Base-by-base conservation (phyloP, 1,139 yeast genomes). In the Yamadazyma membranifaciens region DNA sequence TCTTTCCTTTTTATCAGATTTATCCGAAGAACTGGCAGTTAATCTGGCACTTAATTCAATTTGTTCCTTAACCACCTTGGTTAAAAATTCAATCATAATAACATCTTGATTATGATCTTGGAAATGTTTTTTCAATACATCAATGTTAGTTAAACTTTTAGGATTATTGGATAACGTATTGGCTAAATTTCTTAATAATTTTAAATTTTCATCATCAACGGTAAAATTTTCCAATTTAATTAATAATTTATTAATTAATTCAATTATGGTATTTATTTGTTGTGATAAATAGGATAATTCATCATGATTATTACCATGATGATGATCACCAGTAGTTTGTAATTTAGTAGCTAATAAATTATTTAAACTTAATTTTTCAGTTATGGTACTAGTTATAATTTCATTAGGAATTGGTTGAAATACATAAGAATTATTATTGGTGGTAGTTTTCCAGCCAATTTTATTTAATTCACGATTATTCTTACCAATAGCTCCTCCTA, bases 41-140 rank as follows among this genome's bases (percentile, higher is more conserved):
- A 87, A 75, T 61, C 86, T 80, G 36, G 89, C 83, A 57, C 89
- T 81, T 56, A 85, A 73, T 58, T 85, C 92, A 50, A 87, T 76
- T 67, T 88, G 96, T 49, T 89, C 87, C 68, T 85, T 86, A 54
- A 88, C 83, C 40, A 94, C 87, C 56, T 84, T 82, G 45, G 95
- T 85, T 65, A 88, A 75, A 60, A 83, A 86, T 57, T 87, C 94
- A 50, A 88, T 78, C 83, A 87, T 81, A 48, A 86, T 75, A 34
- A 88, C 83, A 57, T 88, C 96, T 63, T 87, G 91, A 59, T 83
- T 73, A 62, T 87, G 91, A 41, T 80, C 75, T 56, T 79, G 80
- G 73, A 87, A 82, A 49, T 81, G 75, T 50, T 70, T 67, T 55
- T 78, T 81, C 52, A 86, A 73, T 36, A 71, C 75, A 26, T 76